Evolutionary conservation across 768 basidiomycete genomes (phyloP).

Genomic region (Termitomyces sp.): DNA sequence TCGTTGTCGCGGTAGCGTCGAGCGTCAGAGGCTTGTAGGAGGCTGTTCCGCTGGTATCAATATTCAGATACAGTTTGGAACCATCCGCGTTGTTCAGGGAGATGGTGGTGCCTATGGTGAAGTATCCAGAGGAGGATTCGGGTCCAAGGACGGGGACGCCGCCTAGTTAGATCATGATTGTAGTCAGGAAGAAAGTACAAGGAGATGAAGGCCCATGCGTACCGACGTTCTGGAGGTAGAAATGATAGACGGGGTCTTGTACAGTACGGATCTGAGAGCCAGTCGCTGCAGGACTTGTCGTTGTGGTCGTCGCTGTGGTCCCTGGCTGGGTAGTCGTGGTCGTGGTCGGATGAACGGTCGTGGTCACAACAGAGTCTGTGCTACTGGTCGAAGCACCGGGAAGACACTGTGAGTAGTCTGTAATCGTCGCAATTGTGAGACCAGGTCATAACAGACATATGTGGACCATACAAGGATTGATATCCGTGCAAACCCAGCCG

Average conservation of each 20-base stretch:
- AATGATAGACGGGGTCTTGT: constrained; percentile 47
- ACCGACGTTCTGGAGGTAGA: constrained; percentile 50
- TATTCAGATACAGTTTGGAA: constrained; percentile 42
- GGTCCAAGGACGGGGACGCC: constrained; percentile 47
- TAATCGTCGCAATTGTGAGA: background rate
- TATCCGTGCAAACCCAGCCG: constrained; percentile 36
- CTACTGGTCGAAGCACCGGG: constrained; percentile 27
- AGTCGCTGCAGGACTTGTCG: constrained; percentile 29
- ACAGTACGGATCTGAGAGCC: constrained; percentile 48
- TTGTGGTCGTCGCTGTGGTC: constrained; percentile 22
- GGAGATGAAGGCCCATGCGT: constrained; percentile 4
- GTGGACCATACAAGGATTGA: constrained; percentile 31
- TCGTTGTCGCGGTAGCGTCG: constrained; percentile 39
- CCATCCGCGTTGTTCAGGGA: constrained; percentile 35
- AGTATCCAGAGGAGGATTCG: constrained; percentile 42
- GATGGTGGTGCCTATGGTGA: constrained; percentile 44
- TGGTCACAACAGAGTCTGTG: constrained; percentile 23
- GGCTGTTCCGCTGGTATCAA: constrained; percentile 33
- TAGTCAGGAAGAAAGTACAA: background rate
- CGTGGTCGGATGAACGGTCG: constrained; percentile 16
- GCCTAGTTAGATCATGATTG: constrained; percentile 19
- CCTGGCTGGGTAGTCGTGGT: constrained; percentile 23
- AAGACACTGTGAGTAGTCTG: constrained; percentile 51
- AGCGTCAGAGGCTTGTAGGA: constrained; percentile 46
- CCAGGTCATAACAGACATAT: background rate